phyloP scores from a whole-genome alignment of 257 asterid species.

The Fraxinus cuspidata region DNA sequence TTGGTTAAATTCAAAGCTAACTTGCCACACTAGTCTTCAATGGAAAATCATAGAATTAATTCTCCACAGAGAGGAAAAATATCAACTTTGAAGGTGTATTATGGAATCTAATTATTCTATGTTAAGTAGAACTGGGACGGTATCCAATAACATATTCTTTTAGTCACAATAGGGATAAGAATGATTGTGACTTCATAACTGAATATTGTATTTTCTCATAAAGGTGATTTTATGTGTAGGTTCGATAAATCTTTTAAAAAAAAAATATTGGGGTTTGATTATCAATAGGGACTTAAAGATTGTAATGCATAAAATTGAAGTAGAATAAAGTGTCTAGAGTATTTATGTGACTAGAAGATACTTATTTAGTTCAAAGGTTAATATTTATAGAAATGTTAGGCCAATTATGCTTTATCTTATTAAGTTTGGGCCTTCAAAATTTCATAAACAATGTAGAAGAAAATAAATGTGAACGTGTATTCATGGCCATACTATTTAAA shows the following conservation, averaged over 20 bases:
- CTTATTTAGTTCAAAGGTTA: neutral
- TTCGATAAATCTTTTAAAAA: neutral
- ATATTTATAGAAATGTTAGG: neutral
- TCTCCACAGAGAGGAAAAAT: neutral
- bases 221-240: neutral
- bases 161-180: neutral
- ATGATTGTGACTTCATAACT: neutral
- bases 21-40: neutral
- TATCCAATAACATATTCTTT: neutral
- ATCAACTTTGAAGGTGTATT: neutral
- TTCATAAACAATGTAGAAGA: neutral
- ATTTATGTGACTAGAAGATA: neutral
- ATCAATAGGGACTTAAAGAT: neutral
- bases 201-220: neutral
- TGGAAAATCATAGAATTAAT: neutral
- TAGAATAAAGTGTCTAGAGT: neutral
- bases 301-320: neutral
- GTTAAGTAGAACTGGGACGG: neutral
- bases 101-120: neutral
- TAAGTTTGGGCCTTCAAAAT: neutral
- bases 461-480: neutral
- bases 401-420: neutral
- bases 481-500: neutral
- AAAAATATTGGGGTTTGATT: neutral
- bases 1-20: neutral